phyloP scores from a whole-genome alignment of 2,329 filamentous ascomycete genomes.

The Stenocarpella maydis region DNA sequence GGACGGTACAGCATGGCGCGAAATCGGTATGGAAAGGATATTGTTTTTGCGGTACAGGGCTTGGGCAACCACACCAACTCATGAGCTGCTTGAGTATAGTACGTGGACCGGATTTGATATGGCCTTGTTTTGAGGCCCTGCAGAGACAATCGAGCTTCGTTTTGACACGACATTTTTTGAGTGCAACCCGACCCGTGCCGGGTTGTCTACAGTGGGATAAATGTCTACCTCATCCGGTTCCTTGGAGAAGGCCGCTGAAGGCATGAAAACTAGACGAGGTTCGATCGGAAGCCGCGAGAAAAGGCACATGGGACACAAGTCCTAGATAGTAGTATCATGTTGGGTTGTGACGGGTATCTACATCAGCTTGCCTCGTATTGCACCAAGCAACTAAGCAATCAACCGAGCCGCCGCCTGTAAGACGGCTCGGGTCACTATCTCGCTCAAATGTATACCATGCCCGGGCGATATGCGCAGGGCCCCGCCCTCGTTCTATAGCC shows the following conservation, averaged over 20 bases:
- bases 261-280: background rate
- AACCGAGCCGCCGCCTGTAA: background rate
- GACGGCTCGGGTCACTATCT: background rate
- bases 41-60: conserved; percentile 28
- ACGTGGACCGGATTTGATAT: conserved; percentile 18
- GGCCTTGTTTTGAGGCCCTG: conserved; percentile 3
- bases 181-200: background rate
- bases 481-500: background rate
- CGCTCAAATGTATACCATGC: background rate
- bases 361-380: background rate
- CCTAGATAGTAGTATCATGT: background rate
- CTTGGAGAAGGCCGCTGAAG: too few relatives aligned
- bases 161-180: background rate
- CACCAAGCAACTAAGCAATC: background rate
- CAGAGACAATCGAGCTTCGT: conserved; percentile 15
- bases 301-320: background rate
- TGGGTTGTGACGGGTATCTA: conserved; percentile 20
- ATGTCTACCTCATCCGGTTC: background rate
- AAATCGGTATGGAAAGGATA: conserved; percentile 28
- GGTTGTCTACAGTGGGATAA: background rate
- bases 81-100: conserved; percentile 13
- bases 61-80: background rate
- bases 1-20: conserved; percentile 27
- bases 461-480: background rate
- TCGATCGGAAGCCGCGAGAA: background rate